Percentiles rank a stretch among this genome's conserved stretches.
Evolutionary conservation across 2,329 filamentous ascomycete genomes (phyloP).

Genomic region (Polytolypa hystricis): DNA sequence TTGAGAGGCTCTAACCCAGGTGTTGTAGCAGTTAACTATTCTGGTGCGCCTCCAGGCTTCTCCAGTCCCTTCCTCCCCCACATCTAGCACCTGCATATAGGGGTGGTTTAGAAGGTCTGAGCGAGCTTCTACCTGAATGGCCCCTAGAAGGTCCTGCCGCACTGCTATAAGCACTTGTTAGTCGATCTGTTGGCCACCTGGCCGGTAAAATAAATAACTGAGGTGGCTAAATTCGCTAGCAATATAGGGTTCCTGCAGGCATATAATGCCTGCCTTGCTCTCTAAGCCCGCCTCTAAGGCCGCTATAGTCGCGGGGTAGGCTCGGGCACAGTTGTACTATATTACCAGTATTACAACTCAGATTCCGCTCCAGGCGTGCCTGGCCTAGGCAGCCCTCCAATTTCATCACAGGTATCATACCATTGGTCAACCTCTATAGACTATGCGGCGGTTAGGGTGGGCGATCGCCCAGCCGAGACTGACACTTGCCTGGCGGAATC

Average conservation of each 20-base stretch:
- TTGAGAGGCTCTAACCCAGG: not conserved
- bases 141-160: too few relatives aligned
- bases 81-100: not conserved
- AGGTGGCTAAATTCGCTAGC: too few relatives aligned
- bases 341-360: not conserved
- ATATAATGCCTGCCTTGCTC: not conserved
- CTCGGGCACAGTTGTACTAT: not conserved
- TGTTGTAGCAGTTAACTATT: not conserved
- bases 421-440: not conserved
- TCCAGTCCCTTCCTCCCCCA: not conserved
- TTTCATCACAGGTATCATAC: not conserved
- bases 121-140: too few relatives aligned
- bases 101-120: too few relatives aligned
- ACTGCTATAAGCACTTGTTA: too few relatives aligned
- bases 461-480: not conserved
- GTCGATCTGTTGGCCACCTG: too few relatives aligned
- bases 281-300: not conserved
- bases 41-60: not conserved
- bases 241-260: too few relatives aligned
- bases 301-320: not conserved
- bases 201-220: too few relatives aligned
- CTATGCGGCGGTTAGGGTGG: too few relatives aligned
- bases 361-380: not conserved
- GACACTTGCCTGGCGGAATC: not conserved
- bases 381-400: not conserved